Evolutionary conservation across 371 early-diverging fungal species (phyloP).

Genomic region (Choanephora cucurbitarum): DNA sequence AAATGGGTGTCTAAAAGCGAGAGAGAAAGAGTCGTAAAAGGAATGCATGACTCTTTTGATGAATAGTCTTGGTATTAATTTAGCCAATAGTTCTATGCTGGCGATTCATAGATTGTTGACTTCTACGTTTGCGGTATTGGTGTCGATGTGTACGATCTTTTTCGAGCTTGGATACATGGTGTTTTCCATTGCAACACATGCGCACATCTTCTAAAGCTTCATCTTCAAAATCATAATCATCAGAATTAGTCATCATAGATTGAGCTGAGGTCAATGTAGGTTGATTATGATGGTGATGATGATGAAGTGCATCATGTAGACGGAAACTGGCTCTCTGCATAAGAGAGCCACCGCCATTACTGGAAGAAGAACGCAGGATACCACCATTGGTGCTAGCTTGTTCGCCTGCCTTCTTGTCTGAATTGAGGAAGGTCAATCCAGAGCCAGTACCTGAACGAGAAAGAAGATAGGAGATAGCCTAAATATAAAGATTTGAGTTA

Average conservation of each 20-base stretch:
- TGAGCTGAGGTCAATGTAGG: conserved; percentile 5
- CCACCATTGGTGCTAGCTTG: not conserved
- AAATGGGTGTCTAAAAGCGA: not conserved
- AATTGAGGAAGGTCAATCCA: conserved; percentile 8
- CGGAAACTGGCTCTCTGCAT: conserved; percentile 39
- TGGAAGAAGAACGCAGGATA: conserved; percentile 18
- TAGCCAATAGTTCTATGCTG: not conserved
- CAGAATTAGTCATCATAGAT: conserved; percentile 5
- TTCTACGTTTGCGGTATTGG: conserved; percentile 31
- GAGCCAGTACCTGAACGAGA: conserved; percentile 19
- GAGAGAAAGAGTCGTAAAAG: not conserved
- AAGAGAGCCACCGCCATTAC: conserved; percentile 17
- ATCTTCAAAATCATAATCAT: conserved; percentile 24
- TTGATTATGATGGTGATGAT: conserved; percentile 13
- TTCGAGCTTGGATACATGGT: conserved; percentile 51
- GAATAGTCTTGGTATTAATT: not conserved
- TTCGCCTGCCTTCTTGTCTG: conserved; percentile 3
- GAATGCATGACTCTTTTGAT: too few relatives aligned
- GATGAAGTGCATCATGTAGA: conserved; percentile 31
- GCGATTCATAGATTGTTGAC: conserved; percentile 3
- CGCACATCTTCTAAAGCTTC: conserved; percentile 55
- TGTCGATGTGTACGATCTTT: conserved; percentile 35
- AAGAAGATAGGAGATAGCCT: conserved; percentile 39
- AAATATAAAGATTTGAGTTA: too few relatives aligned
- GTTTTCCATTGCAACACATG: conserved; percentile 60